A percentile compares a stretch with the other conserved stretches of the same genome.
Evolutionary conservation across 129 eudicot species (phyloP).

Genomic region (Lonicera japonica): DNA sequence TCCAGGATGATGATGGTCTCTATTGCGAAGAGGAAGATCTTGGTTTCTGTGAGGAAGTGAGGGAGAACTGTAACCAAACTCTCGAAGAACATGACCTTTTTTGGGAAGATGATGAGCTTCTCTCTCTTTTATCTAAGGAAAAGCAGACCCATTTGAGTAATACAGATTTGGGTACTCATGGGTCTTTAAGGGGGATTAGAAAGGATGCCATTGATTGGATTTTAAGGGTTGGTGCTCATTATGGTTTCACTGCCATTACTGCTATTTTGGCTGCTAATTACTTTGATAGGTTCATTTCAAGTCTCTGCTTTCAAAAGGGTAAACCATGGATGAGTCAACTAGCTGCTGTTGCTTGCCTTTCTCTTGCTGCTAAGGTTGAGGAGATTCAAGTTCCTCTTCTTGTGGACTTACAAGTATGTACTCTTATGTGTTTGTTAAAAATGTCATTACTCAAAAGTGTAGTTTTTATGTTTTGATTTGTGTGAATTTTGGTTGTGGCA

Average conservation of each 20-base stretch:
- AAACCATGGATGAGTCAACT: conserved; percentile 94
- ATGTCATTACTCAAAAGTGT: conserved; percentile 18
- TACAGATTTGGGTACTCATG: conserved; percentile 29
- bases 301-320: conserved; percentile 45
- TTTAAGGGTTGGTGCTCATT: conserved; percentile 51
- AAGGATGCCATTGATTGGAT: conserved; percentile 63
- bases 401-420: conserved; percentile 70
- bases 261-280: conserved; percentile 75
- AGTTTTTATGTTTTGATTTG: conserved; percentile 10
- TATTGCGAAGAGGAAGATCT: conserved; percentile 64
- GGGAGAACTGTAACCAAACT: conserved; percentile 4
- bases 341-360: conserved; percentile 82
- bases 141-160: conserved; percentile 17
- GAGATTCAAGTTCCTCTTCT: conserved; percentile 85
- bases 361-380: conserved; percentile 93
- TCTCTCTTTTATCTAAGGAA: conserved; percentile 50
- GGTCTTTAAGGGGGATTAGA: conserved; percentile 11
- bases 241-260: conserved; percentile 55
- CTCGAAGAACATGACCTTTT: conserved; percentile 40
- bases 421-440: conserved; percentile 14
- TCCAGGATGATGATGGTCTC: conserved; percentile 57
- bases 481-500: not conserved
- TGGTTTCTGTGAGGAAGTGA: conserved; percentile 21
- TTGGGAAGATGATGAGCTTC: conserved; percentile 76
- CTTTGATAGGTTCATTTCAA: conserved; percentile 61